Conservation (phyloP, 495 filamentous ascomycete genomes). For the Aspergillus sparsus region DNA sequence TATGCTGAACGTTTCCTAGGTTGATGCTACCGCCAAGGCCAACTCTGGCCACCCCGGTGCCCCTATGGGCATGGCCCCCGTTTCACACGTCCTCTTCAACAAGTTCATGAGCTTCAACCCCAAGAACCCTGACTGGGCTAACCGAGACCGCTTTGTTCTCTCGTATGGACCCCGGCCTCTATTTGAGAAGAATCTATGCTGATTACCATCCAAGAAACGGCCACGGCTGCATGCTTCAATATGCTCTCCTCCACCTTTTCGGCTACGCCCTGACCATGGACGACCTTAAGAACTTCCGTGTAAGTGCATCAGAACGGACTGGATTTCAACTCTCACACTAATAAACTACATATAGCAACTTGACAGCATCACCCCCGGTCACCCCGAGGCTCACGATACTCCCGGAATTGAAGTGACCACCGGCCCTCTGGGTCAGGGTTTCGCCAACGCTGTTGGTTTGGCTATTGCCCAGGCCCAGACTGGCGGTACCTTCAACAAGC, state of each 20-base stretch:
- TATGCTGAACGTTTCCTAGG: conserved; percentile 53
- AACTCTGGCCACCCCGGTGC: conserved; percentile 99
- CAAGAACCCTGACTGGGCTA: conserved; percentile 94
- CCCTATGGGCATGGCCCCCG: conserved; percentile 98
- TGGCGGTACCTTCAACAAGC: conserved; percentile 93
- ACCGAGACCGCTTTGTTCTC: conserved; percentile 97
- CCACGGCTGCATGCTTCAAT: conserved; percentile 99
- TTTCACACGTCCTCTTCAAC: conserved; percentile 97
- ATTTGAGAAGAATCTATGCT: conserved; percentile 8
- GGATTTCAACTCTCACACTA: conserved; percentile 1
- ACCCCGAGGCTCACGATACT: conserved; percentile 96
- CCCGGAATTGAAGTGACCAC: conserved; percentile 97
- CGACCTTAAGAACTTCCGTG: conserved; percentile 93
- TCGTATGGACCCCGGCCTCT: conserved; percentile 64
- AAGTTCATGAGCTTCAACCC: conserved; percentile 99
- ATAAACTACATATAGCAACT: conserved; percentile 54
- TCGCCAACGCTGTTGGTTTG: conserved; percentile 92
- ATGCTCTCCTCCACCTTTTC: conserved; percentile 95
- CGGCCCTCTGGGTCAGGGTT: conserved; percentile 93
- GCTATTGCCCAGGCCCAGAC: conserved; percentile 93
- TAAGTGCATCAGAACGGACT: conserved; percentile 48
- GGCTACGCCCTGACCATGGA: conserved; percentile 84
- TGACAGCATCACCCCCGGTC: conserved; percentile 93
- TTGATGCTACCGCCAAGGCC: conserved; percentile 94
- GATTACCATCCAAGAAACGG: conserved; percentile 68